Base-by-base conservation (phyloP, 140 eudicot species). In the Bidens hawaiensis region DNA sequence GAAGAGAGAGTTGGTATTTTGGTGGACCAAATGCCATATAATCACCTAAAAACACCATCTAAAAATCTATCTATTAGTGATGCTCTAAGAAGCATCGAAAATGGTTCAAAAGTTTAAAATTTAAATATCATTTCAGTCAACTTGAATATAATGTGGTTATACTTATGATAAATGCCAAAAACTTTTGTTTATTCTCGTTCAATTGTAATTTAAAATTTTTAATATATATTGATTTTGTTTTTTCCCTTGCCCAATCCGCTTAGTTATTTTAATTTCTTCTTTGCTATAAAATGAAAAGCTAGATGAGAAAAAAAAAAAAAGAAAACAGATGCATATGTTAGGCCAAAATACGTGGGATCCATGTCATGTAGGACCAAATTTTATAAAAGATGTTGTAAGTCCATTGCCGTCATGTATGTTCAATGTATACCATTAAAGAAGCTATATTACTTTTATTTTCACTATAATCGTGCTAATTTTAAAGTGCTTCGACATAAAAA, bases 321-420 rank as follows among this genome's bases (percentile, higher is more conserved):
- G 28, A 26, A 8, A 26, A 19, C 27, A 19, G n/a, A 25, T n/a
- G 25, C 27, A 16, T 42, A 14, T 43, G 68, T 62, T 43, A 14
- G 68, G 68, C 68, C 67, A 62, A 62, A 62, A 43, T 17, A 28
- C 43, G 68, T 26, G 68, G 41, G 55, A 63, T 63, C 57, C 26
- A 45, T 43, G 57, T 63, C 68, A 43, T 4, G 57, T 62, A 9
- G 57, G 54, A 28, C 57, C 41, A 26, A 41, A 10, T 3, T 41
- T 13, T 41, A n/a, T 15, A 23, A 63, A 18, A 12, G 58, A 22
- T 24, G 42, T 1, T 13, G 3, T 10, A 41, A 40, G 19, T 61
- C 52, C n/a, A 15, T 40, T 18, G 68, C 68, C 68, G 68, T 45
- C 43, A 43, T 63, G 28, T 63, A 63, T 2, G 15, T 43, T 26